These are phyloP conservation scores for Spathaspora girioi DNA, from an alignment of 805 yeast species.

Conservation along the genomic window DNA sequence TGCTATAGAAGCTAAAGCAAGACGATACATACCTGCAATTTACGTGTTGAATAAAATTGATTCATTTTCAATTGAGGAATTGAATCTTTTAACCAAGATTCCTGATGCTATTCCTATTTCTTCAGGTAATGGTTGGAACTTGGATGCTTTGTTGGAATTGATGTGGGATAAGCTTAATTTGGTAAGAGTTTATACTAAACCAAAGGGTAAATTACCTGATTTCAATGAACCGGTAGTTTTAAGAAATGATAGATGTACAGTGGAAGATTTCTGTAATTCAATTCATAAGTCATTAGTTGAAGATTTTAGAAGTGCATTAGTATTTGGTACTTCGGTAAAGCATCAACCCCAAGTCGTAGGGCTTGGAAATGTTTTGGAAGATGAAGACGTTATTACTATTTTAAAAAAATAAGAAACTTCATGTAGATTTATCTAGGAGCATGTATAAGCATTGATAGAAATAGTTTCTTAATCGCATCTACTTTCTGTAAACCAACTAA, in stretches of 20 bases:
- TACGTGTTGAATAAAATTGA: conserved; percentile 96
- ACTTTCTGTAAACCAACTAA: neutral
- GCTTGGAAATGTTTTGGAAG: conserved; percentile 74
- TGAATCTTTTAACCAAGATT: conserved; percentile 83
- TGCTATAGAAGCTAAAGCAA: conserved; percentile 81
- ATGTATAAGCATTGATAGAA: neutral
- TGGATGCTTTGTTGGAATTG: conserved; percentile 87
- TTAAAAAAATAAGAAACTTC: conserved; percentile 54
- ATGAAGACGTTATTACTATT: conserved; percentile 96
- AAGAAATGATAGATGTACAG: conserved; percentile 75
- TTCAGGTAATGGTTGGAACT: conserved; percentile 94
- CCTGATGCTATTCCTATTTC: conserved; percentile 98
- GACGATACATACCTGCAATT: conserved; percentile 93
- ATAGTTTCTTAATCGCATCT: neutral
- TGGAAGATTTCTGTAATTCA: conserved; percentile 94
- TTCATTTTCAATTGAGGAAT: conserved; percentile 88
- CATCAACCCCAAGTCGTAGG: conserved; percentile 98
- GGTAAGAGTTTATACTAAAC: conserved; percentile 96
- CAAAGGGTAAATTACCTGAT: conserved; percentile 92
- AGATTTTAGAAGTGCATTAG: conserved; percentile 90
- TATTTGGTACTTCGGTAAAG: conserved; percentile 90
- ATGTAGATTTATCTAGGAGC: neutral
- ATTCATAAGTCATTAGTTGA: conserved; percentile 93
- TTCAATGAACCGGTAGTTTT: conserved; percentile 93
- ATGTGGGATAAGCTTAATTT: conserved; percentile 94